Base-by-base conservation (phyloP, 371 early-diverging fungal genomes). In the Actinomortierella ambigua region DNA sequence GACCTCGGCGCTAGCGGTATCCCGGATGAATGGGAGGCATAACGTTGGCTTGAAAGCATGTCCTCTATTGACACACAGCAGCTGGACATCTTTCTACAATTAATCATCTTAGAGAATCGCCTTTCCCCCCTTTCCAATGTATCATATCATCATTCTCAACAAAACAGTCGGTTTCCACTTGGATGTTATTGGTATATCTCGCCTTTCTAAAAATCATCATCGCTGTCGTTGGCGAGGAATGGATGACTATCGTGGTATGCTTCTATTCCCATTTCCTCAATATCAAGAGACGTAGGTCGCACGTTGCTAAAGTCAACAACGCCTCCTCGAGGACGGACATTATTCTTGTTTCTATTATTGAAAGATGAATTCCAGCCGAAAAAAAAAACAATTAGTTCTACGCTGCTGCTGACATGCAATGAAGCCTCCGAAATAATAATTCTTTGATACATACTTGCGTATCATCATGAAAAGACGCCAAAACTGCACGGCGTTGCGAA, bases 401-500 rank as follows among this genome's bases (percentile, higher is more conserved):
- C 2, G 5, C 11, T n/a, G n/a, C n/a, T n/a, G n/a, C n/a, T n/a
- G n/a, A n/a, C n/a, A n/a, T n/a, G n/a, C n/a, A 1, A 22, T 15
- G 2, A 1, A 5, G 8, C 23, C 2, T 55, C 40, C 23, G 14
- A 44, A 46, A 17, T 7, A 40, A 26, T 1, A 9, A 13, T 41
- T 26, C n/a, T n/a, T n/a, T n/a, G n/a, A 34, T 34, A 77, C 77
- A 68, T 84, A 87, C 89, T 87, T 90, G 61, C 84, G 69, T n/a
- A 90, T 68, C 85, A 93, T 88, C 73, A 82, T 79, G 28, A 83
- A 84, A 9, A 93, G 69, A 22, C 93, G 78, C 59, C 85, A 78
- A 40, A 89, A 79, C 61, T 91, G 90, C 23, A 90, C 80, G 8
- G 79, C 82, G 68, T 93, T 93, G 60, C 93, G 82, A 29, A 89